Evolutionary conservation across 2,329 filamentous ascomycete genomes (phyloP).

Genomic region (Sporothrix curviconia): DNA sequence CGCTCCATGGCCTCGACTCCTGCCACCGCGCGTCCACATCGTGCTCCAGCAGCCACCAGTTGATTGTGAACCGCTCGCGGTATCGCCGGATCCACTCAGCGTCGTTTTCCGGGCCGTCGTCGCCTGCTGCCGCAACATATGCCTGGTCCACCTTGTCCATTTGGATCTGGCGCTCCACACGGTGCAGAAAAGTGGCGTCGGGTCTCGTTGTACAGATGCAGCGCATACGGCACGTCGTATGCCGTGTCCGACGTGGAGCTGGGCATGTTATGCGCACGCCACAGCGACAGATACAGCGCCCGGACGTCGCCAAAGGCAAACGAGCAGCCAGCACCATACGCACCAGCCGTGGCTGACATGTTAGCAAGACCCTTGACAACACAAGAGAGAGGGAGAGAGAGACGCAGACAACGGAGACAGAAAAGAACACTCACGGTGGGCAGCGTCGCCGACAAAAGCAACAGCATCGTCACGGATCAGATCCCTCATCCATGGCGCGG

Average conservation of each 20-base stretch:
- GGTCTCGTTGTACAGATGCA: conserved; percentile 15
- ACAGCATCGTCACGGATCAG: conserved; percentile 13
- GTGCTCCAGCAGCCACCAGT: conserved; percentile 16
- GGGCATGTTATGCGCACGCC: not conserved
- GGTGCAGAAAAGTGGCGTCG: conserved; percentile 14
- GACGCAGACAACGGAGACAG: no score
- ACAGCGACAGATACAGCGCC: conserved; percentile 12
- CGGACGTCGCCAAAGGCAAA: conserved; percentile 13
- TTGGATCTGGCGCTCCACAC: conserved; percentile 12
- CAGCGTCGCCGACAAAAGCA: conserved; percentile 16
- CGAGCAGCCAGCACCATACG: conserved; percentile 12
- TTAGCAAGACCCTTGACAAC: not conserved
- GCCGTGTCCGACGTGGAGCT: not conserved
- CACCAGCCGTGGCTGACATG: conserved; percentile 11
- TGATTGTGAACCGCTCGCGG: conserved; percentile 11
- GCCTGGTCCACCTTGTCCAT: conserved; percentile 4
- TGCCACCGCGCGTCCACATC: conserved; percentile 15
- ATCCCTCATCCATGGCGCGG: conserved; percentile 11
- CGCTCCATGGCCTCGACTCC: conserved; percentile 15
- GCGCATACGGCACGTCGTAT: conserved; percentile 12
- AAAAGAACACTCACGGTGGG: conserved; percentile 5
- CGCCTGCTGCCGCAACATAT: conserved; percentile 8
- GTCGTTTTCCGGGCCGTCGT: not conserved
- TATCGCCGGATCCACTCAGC: conserved; percentile 12
- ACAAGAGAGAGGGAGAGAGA: not conserved